phyloP scores from a whole-genome alignment of 2,329 filamentous ascomycete genomes.

The Ascochyta viciae-villosae region DNA sequence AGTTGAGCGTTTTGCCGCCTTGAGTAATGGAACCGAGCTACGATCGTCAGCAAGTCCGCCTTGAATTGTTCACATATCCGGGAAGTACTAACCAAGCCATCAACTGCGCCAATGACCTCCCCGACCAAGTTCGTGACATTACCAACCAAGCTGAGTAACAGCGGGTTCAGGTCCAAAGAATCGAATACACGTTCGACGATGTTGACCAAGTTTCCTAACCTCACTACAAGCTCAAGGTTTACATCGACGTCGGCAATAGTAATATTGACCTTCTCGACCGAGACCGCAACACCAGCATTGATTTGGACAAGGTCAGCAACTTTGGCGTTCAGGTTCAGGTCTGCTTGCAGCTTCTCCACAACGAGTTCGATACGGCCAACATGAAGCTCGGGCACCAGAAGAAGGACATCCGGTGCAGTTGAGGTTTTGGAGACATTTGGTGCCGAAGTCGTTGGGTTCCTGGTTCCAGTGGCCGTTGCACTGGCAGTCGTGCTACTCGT shows the following conservation, averaged over 20 bases:
- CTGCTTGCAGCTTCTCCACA: slow-evolving; percentile 65
- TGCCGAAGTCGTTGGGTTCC: slow-evolving; percentile 30
- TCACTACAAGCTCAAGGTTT: slow-evolving; percentile 65
- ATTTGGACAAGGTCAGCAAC: slow-evolving; percentile 64
- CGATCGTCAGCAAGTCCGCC: neutral
- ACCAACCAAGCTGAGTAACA: slow-evolving; percentile 64
- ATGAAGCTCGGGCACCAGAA: slow-evolving; percentile 64
- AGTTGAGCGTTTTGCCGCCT: slow-evolving; percentile 61
- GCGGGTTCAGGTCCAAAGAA: slow-evolving; percentile 66
- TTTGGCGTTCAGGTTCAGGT: slow-evolving; percentile 67
- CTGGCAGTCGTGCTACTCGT: slow-evolving; percentile 28
- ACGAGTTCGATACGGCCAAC: slow-evolving; percentile 67
- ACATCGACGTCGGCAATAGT: slow-evolving; percentile 68
- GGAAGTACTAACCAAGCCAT: slow-evolving; percentile 53
- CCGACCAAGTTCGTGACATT: slow-evolving; percentile 61
- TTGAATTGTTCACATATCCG: neutral
- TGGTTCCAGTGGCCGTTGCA: slow-evolving; percentile 11
- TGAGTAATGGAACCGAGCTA: slow-evolving; percentile 64
- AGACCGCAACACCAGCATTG: slow-evolving; percentile 58
- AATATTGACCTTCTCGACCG: slow-evolving; percentile 63
- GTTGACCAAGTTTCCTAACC: slow-evolving; percentile 65
- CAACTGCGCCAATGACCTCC: slow-evolving; percentile 63
- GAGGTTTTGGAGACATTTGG: slow-evolving; percentile 40
- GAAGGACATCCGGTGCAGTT: slow-evolving; percentile 62
- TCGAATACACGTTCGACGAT: slow-evolving; percentile 68